These are phyloP conservation scores for Lachnellula arida DNA, from an alignment of 2,329 filamentous ascomycete genomes.

Conservation along the genomic window DNA sequence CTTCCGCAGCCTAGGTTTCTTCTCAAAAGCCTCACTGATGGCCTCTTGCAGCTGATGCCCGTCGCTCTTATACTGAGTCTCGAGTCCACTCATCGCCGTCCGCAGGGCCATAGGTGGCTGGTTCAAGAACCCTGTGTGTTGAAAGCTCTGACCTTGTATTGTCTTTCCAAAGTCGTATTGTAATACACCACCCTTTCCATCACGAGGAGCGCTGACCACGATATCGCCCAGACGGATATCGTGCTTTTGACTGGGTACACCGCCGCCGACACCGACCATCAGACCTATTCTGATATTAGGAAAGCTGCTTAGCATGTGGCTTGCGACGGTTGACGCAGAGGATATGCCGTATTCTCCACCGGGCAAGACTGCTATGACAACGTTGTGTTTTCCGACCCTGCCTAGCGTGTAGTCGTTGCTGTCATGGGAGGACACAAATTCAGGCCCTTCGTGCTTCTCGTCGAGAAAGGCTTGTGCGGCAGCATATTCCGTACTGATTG, in stretches of 20 bases:
- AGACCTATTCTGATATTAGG: conserved; percentile 13
- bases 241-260: conserved; percentile 8
- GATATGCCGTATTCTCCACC: conserved; percentile 11
- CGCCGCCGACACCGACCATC: conserved; percentile 19
- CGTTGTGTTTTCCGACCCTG: conserved; percentile 16
- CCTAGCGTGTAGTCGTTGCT: conserved; percentile 20
- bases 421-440: conserved; percentile 1
- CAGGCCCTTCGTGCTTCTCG: conserved; percentile 14
- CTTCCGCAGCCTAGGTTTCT: conserved; percentile 24
- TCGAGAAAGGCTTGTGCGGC: conserved; percentile 22
- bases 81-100: conserved; percentile 19
- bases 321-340: conserved; percentile 18
- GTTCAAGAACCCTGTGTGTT: conserved; percentile 19
- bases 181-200: conserved; percentile 10
- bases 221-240: conserved; percentile 2
- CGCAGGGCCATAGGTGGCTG: conserved; percentile 22
- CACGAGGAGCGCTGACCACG: no score
- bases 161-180: not conserved
- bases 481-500: conserved; percentile 25
- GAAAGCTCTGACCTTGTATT: conserved; percentile 17
- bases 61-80: conserved; percentile 19
- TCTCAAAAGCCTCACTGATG: conserved; percentile 22
- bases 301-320: conserved; percentile 18
- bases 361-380: conserved; percentile 20
- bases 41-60: conserved; percentile 15